These are phyloP conservation scores for Meira nashicola DNA, from an alignment of 1,284 basidiomycete genomes.

Conservation along the genomic window DNA sequence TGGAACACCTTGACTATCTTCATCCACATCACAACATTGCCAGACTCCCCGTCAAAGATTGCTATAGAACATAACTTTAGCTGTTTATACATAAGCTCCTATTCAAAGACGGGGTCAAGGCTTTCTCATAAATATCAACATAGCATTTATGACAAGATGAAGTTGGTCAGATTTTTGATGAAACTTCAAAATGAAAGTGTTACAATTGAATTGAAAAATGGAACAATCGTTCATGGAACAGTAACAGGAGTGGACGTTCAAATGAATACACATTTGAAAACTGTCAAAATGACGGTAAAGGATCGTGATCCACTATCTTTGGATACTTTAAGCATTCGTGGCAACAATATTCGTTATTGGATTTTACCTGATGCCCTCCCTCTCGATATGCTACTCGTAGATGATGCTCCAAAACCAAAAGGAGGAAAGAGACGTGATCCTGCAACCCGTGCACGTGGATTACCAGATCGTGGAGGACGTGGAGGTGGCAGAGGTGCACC, in stretches of 20 bases:
- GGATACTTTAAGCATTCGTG: conserved; percentile 52
- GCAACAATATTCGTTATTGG: conserved; percentile 69
- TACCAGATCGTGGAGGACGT: conserved; percentile 27
- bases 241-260: conserved; percentile 64
- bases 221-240: conserved; percentile 88
- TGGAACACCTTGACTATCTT: too few species aligned
- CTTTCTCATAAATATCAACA: too few species aligned
- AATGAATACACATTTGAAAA: conserved; percentile 96
- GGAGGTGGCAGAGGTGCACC: conserved; percentile 26
- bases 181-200: conserved; percentile 99
- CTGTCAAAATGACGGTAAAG: conserved; percentile 87
- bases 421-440: conserved; percentile 45
- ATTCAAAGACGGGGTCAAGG: too few species aligned
- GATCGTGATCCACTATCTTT: conserved; percentile 72
- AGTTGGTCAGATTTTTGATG: conserved; percentile 78
- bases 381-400: conserved; percentile 89
- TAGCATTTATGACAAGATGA: too few species aligned
- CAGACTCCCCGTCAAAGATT: too few species aligned
- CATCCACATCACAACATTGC: too few species aligned
- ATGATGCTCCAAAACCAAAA: conserved; percentile 95
- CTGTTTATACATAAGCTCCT: too few species aligned
- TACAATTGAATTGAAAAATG: conserved; percentile 96
- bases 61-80: too few species aligned
- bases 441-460: conserved; percentile 17
- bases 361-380: conserved; percentile 93